Evolutionary conservation across 768 basidiomycete genomes (phyloP).

Genomic region (Phylloporus rhodoxanthus): DNA sequence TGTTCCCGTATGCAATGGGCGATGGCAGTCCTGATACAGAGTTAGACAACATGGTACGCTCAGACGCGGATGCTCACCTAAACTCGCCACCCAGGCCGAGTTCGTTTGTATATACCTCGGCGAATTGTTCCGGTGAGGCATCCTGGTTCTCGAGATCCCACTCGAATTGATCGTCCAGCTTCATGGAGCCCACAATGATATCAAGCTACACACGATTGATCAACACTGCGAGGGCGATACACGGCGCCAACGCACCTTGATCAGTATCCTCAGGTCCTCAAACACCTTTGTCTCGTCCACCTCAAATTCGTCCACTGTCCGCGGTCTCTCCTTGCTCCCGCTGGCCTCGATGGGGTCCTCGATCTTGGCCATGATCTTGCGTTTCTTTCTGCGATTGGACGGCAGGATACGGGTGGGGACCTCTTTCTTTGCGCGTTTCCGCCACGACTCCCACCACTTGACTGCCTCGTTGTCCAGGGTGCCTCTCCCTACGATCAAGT

Average conservation of each 20-base stretch:
- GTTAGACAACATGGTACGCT: conserved; percentile 9
- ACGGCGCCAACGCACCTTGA: conserved; percentile 59
- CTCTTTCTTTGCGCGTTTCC: conserved; percentile 41
- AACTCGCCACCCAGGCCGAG: conserved; percentile 91
- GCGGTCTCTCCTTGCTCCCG: conserved; percentile 39
- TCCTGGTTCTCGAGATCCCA: conserved; percentile 86
- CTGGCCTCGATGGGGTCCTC: conserved; percentile 21
- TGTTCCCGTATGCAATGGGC: conserved; percentile 96
- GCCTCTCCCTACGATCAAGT: conserved; percentile 31
- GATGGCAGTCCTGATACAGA: conserved; percentile 73
- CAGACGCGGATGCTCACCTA: conserved; percentile 46
- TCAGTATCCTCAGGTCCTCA: conserved; percentile 87
- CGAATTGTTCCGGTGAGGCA: conserved; percentile 89
- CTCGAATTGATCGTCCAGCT: conserved; percentile 94
- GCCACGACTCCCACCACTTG: conserved; percentile 71
- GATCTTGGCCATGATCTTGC: conserved; percentile 34
- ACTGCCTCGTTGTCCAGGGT: conserved; percentile 43
- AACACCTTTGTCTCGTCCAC: conserved; percentile 59
- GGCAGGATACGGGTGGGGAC: conserved; percentile 23
- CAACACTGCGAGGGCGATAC: not conserved
- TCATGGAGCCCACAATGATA: conserved; percentile 88
- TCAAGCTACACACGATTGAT: conserved; percentile 58
- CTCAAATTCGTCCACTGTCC: conserved; percentile 56
- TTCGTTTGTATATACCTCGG: conserved; percentile 79
- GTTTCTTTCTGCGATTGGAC: conserved; percentile 36